Evolutionary conservation across 805 yeast species (phyloP).

Genomic region (Spathaspora gorwiae): DNA sequence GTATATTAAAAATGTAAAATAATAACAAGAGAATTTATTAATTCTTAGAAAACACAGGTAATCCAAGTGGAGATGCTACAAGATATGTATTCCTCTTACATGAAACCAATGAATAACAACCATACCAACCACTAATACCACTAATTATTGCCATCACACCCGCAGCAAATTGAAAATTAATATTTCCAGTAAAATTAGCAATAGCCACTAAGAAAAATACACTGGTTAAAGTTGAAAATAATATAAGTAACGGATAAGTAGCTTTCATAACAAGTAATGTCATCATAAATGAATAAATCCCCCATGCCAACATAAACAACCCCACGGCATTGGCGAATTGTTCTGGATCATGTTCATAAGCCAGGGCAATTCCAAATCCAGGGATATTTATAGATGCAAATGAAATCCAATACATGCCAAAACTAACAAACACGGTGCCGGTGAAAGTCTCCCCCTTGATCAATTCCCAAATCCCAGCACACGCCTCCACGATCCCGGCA

Average conservation of each 20-base stretch:
- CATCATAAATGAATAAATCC: slow-evolving; percentile 36
- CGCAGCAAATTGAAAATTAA: slow-evolving; percentile 30
- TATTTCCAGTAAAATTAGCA: slow-evolving; percentile 27
- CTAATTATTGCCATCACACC: slow-evolving; percentile 39
- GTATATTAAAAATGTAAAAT: no score
- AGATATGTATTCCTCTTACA: slow-evolving; percentile 31
- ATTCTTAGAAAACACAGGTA: slow-evolving; percentile 7
- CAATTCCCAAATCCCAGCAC: slow-evolving; percentile 50
- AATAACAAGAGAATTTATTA: no score
- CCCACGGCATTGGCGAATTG: slow-evolving; percentile 27
- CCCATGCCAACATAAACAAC: slow-evolving; percentile 37
- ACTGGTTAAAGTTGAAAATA: slow-evolving; percentile 26
- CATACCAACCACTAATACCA: slow-evolving; percentile 36
- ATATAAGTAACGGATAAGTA: slow-evolving; percentile 31
- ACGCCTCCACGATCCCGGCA: slow-evolving; percentile 47
- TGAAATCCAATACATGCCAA: slow-evolving; percentile 54
- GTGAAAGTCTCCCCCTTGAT: slow-evolving; percentile 55
- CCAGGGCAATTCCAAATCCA: slow-evolving; percentile 29
- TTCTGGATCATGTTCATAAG: slow-evolving; percentile 22
- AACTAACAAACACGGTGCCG: slow-evolving; percentile 47
- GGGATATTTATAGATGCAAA: slow-evolving; percentile 29
- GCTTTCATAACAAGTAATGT: slow-evolving; percentile 33
- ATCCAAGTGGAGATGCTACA: slow-evolving; percentile 13
- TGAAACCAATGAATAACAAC: slow-evolving; percentile 38
- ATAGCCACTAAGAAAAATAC: slow-evolving; percentile 34